These are phyloP conservation scores for Saccharomyces jurei DNA, from an alignment of 805 yeast species.

Conservation along the genomic window DNA sequence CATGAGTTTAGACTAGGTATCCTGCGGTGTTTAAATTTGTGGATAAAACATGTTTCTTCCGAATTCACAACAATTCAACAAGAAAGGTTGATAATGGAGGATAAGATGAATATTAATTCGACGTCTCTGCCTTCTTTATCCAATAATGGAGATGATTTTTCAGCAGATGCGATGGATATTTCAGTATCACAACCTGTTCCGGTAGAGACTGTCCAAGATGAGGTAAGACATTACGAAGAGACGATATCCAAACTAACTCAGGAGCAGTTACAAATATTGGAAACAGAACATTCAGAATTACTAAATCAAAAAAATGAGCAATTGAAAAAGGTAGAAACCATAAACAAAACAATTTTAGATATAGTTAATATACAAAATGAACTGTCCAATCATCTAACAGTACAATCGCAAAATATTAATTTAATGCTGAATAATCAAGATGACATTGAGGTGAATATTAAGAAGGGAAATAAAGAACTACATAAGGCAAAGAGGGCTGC, in stretches of 20 bases:
- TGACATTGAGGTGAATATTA: constrained; percentile 55
- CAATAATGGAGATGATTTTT: constrained; percentile 16
- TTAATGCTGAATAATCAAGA: constrained; percentile 58
- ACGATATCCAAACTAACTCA: constrained; percentile 33
- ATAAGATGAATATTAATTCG: not conserved
- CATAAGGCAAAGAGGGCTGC: constrained; percentile 60
- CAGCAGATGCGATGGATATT: constrained; percentile 8
- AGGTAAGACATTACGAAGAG: constrained; percentile 31
- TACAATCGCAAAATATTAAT: constrained; percentile 65
- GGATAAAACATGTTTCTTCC: constrained; percentile 37
- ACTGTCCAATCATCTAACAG: constrained; percentile 58
- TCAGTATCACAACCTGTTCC: constrained; percentile 26
- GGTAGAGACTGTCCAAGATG: constrained; percentile 24
- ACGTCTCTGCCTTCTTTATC: not conserved
- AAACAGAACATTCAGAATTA: constrained; percentile 50
- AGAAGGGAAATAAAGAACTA: constrained; percentile 63
- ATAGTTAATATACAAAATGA: constrained; percentile 70
- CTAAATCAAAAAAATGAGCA: constrained; percentile 52
- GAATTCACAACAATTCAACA: constrained; percentile 43
- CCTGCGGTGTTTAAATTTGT: constrained; percentile 39
- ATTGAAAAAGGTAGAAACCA: constrained; percentile 47
- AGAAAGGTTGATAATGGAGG: constrained; percentile 32
- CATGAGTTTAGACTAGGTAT: constrained; percentile 42
- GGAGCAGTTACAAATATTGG: constrained; percentile 51
- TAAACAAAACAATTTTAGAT: constrained; percentile 60